A percentile compares a stretch with the other conserved stretches of the same genome.
Evolutionary conservation across 257 asterid species (phyloP).

Genomic region (Leptodermis oblonga): DNA sequence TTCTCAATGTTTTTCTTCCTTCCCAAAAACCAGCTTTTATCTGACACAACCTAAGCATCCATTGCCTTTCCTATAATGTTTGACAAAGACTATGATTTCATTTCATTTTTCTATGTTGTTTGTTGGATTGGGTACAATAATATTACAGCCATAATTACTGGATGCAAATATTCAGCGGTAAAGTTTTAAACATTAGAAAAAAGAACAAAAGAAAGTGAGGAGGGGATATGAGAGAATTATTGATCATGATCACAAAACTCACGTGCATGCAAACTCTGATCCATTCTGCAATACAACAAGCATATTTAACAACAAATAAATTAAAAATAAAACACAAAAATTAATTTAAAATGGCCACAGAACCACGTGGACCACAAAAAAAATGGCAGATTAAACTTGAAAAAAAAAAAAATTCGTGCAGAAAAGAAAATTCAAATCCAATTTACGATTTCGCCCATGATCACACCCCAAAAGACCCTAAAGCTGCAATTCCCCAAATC

Average conservation of each 20-base stretch:
- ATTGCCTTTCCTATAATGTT: not conserved
- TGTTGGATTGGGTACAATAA: not conserved
- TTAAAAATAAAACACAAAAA: not conserved
- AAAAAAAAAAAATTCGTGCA: constrained; percentile 3
- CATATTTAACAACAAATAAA: constrained; percentile 2
- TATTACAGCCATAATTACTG: not conserved
- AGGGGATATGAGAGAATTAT: not conserved
- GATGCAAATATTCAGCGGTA: not conserved
- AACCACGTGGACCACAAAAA: constrained; percentile 14
- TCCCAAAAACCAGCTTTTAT: not conserved
- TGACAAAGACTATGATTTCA: not conserved
- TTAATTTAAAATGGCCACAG: not conserved
- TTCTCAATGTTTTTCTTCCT: not conserved
- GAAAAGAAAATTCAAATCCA: not conserved
- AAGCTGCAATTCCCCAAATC: not conserved
- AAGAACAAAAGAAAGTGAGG: not conserved
- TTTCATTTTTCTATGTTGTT: not conserved
- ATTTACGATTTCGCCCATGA: constrained; percentile 6
- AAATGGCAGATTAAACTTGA: not conserved
- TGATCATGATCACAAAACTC: constrained; percentile 4
- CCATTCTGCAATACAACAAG: constrained; percentile 7
- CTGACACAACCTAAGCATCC: not conserved
- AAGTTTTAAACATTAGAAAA: not conserved
- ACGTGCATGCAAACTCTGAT: constrained; percentile 20
- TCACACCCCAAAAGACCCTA: not conserved